Evolutionary conservation across 208 protist genomes (phyloP).

Genomic region (Leishmania mexicana): DNA sequence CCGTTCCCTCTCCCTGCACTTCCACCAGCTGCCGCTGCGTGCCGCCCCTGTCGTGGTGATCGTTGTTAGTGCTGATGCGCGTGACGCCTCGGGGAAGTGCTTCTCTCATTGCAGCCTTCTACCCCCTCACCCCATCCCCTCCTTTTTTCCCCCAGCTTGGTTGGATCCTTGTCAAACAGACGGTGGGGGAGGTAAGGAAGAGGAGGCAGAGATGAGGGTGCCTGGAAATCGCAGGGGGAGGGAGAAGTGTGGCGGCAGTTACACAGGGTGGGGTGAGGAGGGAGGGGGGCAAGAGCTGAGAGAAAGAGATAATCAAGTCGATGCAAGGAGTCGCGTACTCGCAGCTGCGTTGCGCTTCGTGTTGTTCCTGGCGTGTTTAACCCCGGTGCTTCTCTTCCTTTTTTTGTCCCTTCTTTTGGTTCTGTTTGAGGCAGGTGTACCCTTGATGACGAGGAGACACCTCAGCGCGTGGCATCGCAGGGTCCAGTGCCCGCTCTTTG

Average conservation of each 20-base stretch:
- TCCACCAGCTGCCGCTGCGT: background rate
- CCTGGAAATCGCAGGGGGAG: background rate
- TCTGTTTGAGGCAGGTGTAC: background rate
- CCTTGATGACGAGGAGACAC: background rate
- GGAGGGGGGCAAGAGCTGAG: background rate
- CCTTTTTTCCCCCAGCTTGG: background rate
- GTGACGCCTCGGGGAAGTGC: background rate
- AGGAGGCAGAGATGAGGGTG: background rate
- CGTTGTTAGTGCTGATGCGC: background rate
- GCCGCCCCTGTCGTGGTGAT: background rate
- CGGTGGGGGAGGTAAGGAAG: background rate
- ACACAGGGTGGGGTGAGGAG: background rate
- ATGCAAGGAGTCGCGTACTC: background rate
- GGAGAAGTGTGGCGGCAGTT: background rate
- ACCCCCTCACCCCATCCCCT: background rate
- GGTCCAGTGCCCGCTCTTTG: background rate
- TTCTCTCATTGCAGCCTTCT: background rate
- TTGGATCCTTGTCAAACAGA: background rate
- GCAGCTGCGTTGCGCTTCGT: background rate
- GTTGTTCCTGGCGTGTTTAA: background rate
- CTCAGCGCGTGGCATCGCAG: background rate
- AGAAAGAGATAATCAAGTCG: background rate
- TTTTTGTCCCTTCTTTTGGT: background rate
- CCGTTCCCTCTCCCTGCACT: background rate
- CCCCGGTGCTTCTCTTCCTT: background rate